These are phyloP conservation scores for Maudiozyma saulgeensis DNA, from an alignment of 805 yeast genomes.

Conservation along the genomic window DNA sequence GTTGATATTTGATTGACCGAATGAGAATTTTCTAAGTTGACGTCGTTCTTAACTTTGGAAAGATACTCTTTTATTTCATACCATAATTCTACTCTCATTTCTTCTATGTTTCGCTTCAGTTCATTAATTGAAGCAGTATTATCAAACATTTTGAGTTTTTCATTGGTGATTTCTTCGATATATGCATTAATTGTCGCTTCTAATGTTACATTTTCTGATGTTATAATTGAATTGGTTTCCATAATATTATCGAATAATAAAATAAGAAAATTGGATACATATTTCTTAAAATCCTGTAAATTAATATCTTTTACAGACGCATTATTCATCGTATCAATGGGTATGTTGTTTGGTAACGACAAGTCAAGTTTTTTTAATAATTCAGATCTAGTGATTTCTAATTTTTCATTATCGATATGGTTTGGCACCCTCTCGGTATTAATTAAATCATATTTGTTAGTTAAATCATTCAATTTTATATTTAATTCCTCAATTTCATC, in stretches of 20 bases:
- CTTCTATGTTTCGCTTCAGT: slow-evolving; percentile 18
- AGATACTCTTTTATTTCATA: slow-evolving; percentile 14
- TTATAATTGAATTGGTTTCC: neutral
- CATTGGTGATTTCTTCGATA: slow-evolving; percentile 24
- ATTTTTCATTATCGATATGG: neutral
- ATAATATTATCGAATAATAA: neutral
- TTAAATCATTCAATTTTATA: slow-evolving; percentile 6
- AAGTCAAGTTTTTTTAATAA: slow-evolving; percentile 10
- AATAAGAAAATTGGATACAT: neutral
- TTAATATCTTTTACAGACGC: neutral
- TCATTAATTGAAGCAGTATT: slow-evolving; percentile 20
- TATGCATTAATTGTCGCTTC: slow-evolving; percentile 22
- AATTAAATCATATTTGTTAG: neutral
- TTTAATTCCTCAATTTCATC: slow-evolving; percentile 16
- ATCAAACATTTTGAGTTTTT: slow-evolving; percentile 26
- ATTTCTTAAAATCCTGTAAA: neutral
- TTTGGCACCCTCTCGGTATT: neutral
- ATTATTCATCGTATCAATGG: slow-evolving; percentile 19
- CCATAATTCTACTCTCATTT: slow-evolving; percentile 21
- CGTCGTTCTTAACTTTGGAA: neutral
- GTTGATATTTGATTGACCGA: slow-evolving; percentile 16
- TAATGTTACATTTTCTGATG: slow-evolving; percentile 2
- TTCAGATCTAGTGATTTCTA: slow-evolving; percentile 3
- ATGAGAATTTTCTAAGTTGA: slow-evolving; percentile 6
- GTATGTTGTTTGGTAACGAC: slow-evolving; percentile 23